Conservation (phyloP, 345 rosid species). For the Abelmoschus esculentus region DNA sequence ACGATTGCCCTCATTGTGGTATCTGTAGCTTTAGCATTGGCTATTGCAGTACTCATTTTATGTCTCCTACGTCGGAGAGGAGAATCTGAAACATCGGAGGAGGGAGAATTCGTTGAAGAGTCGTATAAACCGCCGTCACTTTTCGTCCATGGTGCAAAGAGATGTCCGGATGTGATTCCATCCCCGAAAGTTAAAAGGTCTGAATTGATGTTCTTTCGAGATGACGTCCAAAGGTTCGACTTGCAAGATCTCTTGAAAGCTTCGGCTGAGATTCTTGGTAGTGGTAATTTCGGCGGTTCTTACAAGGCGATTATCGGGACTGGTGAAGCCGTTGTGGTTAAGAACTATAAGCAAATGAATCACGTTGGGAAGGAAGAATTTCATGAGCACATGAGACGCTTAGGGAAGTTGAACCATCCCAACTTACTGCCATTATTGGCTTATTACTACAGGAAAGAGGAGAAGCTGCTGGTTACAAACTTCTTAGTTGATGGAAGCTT, state of each 20-base stretch:
- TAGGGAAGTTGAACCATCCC: constrained; percentile 55
- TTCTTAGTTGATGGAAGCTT: constrained; percentile 49
- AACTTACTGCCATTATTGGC: constrained; percentile 50
- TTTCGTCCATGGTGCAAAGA: not conserved
- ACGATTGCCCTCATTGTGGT: constrained; percentile 23
- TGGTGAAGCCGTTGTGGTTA: constrained; percentile 48
- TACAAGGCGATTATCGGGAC: constrained; percentile 44
- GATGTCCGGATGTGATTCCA: not conserved
- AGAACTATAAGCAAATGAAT: constrained; percentile 75
- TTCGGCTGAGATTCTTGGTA: constrained; percentile 76
- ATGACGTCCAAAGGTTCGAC: constrained; percentile 48
- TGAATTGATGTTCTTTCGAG: constrained; percentile 45
- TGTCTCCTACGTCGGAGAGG: constrained; percentile 17
- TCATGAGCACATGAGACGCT: constrained; percentile 55
- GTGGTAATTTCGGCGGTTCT: constrained; percentile 76
- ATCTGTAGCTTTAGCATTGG: constrained; percentile 16
- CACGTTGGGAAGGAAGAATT: constrained; percentile 60
- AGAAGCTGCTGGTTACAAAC: constrained; percentile 56
- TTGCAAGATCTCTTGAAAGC: constrained; percentile 63
- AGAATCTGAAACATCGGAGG: not conserved
- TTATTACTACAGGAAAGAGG: constrained; percentile 65
- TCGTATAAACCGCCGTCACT: constrained; percentile 16
- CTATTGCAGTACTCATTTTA: constrained; percentile 19
- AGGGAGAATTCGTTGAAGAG: not conserved
- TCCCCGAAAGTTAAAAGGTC: not conserved